phyloP scores from a whole-genome alignment of 208 protist genomes.

The Tritrichomonas foetus region DNA sequence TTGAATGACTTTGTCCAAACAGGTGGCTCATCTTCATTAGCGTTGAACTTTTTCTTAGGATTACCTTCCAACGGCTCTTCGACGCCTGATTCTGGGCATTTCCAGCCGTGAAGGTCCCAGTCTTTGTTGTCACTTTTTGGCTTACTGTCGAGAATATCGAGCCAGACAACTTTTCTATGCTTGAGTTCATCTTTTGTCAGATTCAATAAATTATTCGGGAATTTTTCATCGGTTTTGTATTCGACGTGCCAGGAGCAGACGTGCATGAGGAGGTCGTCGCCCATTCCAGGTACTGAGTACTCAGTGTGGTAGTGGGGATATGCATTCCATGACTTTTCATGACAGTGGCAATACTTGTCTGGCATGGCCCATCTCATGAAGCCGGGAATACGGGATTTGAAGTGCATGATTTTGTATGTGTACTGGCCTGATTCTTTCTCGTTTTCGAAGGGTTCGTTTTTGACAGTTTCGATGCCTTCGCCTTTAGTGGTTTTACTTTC shows the following conservation, averaged over 20 bases:
- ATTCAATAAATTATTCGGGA: not conserved
- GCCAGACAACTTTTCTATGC: not conserved
- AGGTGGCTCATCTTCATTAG: not conserved
- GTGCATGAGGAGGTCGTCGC: not conserved
- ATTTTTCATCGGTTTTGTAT: not conserved
- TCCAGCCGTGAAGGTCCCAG: not conserved
- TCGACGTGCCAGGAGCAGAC: not conserved
- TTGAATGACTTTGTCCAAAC: not conserved
- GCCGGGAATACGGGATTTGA: not conserved
- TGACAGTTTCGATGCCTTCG: not conserved
- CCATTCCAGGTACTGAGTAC: not conserved
- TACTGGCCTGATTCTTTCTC: not conserved
- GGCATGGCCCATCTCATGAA: not conserved
- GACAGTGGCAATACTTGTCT: not conserved
- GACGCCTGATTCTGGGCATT: not conserved
- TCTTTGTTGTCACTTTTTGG: not conserved
- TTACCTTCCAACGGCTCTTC: not conserved
- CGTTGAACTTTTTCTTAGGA: not conserved
- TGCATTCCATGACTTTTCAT: not conserved
- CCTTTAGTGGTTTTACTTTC: not conserved
- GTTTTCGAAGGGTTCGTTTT: not conserved
- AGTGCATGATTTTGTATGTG: not conserved
- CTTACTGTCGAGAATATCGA: not conserved
- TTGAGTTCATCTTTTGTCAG: not conserved
- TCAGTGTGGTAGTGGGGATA: not conserved